These are phyloP conservation scores for Circinella umbellata DNA, from an alignment of 371 early-diverging fungal species.

Conservation along the genomic window DNA sequence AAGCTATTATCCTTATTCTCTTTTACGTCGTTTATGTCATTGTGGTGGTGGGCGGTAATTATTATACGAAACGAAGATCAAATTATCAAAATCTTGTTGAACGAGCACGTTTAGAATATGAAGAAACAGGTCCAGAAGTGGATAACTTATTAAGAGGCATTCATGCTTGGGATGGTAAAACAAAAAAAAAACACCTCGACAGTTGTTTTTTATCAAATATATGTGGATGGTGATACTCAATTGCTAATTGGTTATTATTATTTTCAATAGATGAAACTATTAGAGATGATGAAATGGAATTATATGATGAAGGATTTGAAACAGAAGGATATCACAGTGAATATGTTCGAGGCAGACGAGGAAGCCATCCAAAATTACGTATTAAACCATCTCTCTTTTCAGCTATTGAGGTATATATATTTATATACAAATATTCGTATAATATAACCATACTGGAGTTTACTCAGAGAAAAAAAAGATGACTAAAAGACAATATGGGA, in stretches of 20 bases:
- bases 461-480: background rate
- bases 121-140: conserved; percentile 47
- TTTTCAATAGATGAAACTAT: conserved; percentile 21
- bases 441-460: background rate
- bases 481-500: background rate
- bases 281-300: conserved; percentile 45
- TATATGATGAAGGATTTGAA: conserved; percentile 54
- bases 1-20: conserved; percentile 56
- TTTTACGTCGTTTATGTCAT: conserved; percentile 64
- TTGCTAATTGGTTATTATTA: background rate
- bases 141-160: conserved; percentile 40
- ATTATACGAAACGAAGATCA: conserved; percentile 45
- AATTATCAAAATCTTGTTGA: conserved; percentile 43
- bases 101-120: conserved; percentile 50
- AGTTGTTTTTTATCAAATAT: no score
- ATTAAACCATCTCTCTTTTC: conserved; percentile 52
- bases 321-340: conserved; percentile 46
- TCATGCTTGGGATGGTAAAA: conserved; percentile 37
- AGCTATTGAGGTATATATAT: conserved; percentile 45
- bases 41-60: conserved; percentile 64
- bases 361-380: conserved; percentile 39
- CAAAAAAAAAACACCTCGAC: background rate
- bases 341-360: conserved; percentile 25
- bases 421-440: no score
- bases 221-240: no score